Evolutionary conservation across 371 early-diverging fungal genomes (phyloP), one percentile per base, ranked within the genome.

Genomic region (Cokeromyces recurvatus): DNA sequence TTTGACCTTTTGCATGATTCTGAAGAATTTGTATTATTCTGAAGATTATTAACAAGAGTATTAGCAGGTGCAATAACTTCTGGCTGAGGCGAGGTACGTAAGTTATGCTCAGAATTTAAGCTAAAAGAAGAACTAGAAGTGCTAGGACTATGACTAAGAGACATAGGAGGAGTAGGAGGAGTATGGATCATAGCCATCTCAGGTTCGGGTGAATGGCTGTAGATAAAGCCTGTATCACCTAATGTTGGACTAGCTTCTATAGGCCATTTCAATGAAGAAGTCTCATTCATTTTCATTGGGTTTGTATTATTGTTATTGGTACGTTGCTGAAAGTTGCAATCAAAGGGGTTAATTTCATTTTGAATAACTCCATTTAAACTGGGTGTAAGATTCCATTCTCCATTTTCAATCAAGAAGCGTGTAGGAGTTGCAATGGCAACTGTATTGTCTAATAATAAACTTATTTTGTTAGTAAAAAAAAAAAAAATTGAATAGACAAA

Each of bases 261-360:
- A 29, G 5, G 5, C 5, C 29, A 8, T 29, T 29, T 5, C 29
- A 11, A 8, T 29, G 29, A 29, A 11, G 29, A 29, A 10, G 11
- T 19, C 43, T 24, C 29, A 14, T 43, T 43, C 17, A 17, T n/a
- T 21, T 32, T 43, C 21, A 5, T 21, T 15, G 36, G 16, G 19
- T 35, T 31, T 1, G 14, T 4, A 25, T 27, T 32, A n/a, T 36
- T 31, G 14, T 23, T 34, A 5, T 32, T 15, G 4, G 45, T 5
- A 12, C 29, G 41, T 8, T 40, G 47, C 38, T 59, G 59, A 27
- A n/a, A n/a, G n/a, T n/a, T n/a, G 16, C 53, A 57, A 14, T 65
- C 66, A 49, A 65, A 65, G 1, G 66, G 61, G n/a, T 65, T 61
- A 27, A 65, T 48, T 40, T 65, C 66, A 23, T 46, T 34, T 8